A percentile compares a stretch with the other conserved stretches of the same genome.
Conservation (phyloP, 208 protist genomes). For the Trypanosoma lewisi region DNA sequence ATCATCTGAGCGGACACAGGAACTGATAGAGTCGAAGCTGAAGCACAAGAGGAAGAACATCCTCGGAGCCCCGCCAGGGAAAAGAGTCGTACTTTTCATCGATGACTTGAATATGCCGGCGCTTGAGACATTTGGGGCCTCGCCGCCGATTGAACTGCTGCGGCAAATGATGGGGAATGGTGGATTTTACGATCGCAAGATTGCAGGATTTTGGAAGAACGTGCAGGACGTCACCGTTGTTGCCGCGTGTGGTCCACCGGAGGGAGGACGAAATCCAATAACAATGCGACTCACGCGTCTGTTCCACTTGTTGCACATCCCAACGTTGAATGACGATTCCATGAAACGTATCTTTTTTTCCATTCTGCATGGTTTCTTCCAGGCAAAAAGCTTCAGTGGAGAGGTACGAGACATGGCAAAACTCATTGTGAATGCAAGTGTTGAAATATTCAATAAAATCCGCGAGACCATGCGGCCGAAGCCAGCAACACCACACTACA, state of each 20-base stretch:
- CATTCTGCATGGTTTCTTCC: constrained; percentile 93
- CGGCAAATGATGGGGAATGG: constrained; percentile 95
- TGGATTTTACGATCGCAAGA: constrained; percentile 96
- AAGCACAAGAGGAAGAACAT: constrained; percentile 96
- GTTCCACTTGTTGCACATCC: constrained; percentile 94
- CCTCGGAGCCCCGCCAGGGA: constrained; percentile 92
- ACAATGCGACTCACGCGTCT: constrained; percentile 92
- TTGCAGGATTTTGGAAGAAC: constrained; percentile 93
- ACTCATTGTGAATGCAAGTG: constrained; percentile 77
- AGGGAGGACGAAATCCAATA: constrained; percentile 94
- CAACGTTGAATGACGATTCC: constrained; percentile 91
- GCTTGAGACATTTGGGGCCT: constrained; percentile 95
- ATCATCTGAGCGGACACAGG: constrained; percentile 92
- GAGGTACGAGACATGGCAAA: constrained; percentile 73
- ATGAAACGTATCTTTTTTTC: constrained; percentile 94
- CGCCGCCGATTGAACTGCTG: constrained; percentile 97
- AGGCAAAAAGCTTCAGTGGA: constrained; percentile 76
- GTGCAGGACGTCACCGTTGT: constrained; percentile 95
- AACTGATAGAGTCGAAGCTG: constrained; percentile 96
- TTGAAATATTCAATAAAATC: constrained; percentile 93
- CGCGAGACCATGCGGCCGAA: constrained; percentile 91
- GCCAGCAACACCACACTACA: constrained; percentile 97
- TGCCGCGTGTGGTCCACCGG: constrained; percentile 94
- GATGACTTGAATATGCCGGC: constrained; percentile 98
- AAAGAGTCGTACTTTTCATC: constrained; percentile 95